A percentile compares a stretch with the other conserved stretches of the same genome.
Conservation (phyloP, 305 asterid species). For the Rubia peregrina region DNA sequence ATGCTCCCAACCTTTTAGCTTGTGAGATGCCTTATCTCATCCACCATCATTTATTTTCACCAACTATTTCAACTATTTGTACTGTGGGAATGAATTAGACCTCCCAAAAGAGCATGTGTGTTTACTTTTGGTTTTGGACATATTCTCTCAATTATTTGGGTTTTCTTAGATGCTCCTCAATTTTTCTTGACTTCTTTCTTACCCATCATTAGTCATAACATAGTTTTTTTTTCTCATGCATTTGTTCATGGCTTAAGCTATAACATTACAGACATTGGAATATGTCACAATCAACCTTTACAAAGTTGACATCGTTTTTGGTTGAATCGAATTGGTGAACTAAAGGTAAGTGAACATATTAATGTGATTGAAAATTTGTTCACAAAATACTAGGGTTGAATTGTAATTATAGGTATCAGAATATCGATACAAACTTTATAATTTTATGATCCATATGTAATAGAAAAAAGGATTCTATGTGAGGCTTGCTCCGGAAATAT, state of each 20-base stretch:
- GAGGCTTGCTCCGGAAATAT: no score
- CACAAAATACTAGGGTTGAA: no score
- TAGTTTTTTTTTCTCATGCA: not conserved
- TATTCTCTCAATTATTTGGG: slow-evolving; percentile 14
- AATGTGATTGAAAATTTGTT: no score
- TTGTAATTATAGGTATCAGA: no score
- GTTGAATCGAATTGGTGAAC: no score
- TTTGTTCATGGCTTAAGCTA: no score
- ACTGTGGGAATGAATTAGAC: slow-evolving; percentile 16
- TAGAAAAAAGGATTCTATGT: no score
- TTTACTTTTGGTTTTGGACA: slow-evolving; percentile 10
- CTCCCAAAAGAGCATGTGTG: slow-evolving; percentile 3
- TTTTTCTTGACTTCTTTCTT: not conserved
- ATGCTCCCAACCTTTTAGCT: not conserved
- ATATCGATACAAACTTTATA: no score
- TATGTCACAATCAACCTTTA: not conserved
- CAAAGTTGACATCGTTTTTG: no score
- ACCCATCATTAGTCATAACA: not conserved
- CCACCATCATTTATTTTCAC: slow-evolving; percentile 7
- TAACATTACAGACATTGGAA: not conserved
- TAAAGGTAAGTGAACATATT: no score
- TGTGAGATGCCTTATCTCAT: slow-evolving; percentile 2
- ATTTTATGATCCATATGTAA: no score
- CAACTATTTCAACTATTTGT: not conserved
- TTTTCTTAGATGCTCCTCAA: not conserved